Evolutionary conservation across 768 basidiomycete genomes (phyloP), one percentile per base, ranked within the genome.

Genomic region (Austroboletus festivus): DNA sequence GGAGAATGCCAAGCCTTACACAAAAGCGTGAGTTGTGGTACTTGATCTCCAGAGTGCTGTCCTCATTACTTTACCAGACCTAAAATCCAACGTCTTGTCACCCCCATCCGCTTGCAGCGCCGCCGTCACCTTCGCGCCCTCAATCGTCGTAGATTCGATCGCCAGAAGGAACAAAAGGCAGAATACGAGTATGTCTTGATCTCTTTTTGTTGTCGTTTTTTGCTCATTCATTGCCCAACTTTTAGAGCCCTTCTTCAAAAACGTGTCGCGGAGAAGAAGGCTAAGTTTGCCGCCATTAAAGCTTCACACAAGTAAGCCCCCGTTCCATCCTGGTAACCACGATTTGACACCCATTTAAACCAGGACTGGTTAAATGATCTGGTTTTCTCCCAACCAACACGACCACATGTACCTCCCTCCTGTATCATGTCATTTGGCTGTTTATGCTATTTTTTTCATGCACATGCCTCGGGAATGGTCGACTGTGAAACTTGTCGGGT

Each of bases 31-130:
- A 69, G 86, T 85, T 7, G 4, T 13, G 4, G 48, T 15, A 7
- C 30, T 15, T 19, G 1, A 22, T 11, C 22, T 5, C 38, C 23
- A 4, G 20, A 12, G n/a, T 20, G 12, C 13, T 16, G 26, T n/a
- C 2, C 41, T 56, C n/a, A 58, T 19, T 31, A 24, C 23, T 44
- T 34, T 35, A 20, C 18, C 47, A 92, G 91, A 61, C 93, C 94
- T 64, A 95, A 95, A 78, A 96, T 97, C 70, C 93, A 96, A 74
- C 84, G 94, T 65, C 83, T 97, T 52, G 93, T 97, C 60, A 97
- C 93, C 40, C 94, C 94, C 60, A 66, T 89, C 64, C 90, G 93
- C 64, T 88, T 97, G 65, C 95, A 99, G 74, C 90, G 93, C 72
- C 88, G 92, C 72, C 89, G 95, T 60, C 93, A 90, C 77, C 82